Base-by-base conservation (phyloP, 257 asterid genomes). In the Gardenia jasminoides region DNA sequence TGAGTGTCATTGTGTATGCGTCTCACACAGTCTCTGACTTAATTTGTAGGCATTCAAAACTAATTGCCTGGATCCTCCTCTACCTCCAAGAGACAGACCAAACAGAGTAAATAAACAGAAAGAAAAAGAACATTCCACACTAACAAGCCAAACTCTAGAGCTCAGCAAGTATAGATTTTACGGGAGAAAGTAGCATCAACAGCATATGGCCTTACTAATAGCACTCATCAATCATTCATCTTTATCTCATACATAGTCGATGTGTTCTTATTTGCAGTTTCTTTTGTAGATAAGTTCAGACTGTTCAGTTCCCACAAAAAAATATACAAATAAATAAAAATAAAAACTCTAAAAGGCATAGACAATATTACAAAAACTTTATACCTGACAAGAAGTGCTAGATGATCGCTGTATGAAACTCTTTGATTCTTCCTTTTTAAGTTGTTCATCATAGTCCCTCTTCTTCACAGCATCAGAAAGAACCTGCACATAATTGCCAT, bases 361-460 rank as follows among this genome's bases (percentile, higher is more conserved):
- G 16, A 15, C 20, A 47, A 47, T 28, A 20, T 54, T 58, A 47
- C 10, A 64, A 22, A 70, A 46, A 17, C 20, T 65, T 41, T 81
- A 69, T 81, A 96, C 99, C 94, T 90, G 94, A 85, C 84, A 83
- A 74, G 97, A 90, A 80, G 96, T 86, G 84, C 96, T 88, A 78
- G 96, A 87, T 77, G 98, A 93, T 83, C 87, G 92, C 87, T 91
- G 97, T 86, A 89, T 72, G 47, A 92, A 96, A 75, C 86, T 83
- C 90, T 84, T 93, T 16, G 94, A 86, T 83, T 93, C 97, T 84
- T 96, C 97, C 87, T 92, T 93, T 74, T 85, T 88, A 69, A 96
- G 98, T 70, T 91, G 95, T 83, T 96, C 99, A 77, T 96, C 99
- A 64, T 96, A 96, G 85, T 93, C 98, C 85, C 92, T 88, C 91